Conservation (phyloP, 2,329 filamentous ascomycete genomes). For the Cladosporium oxysporum region DNA sequence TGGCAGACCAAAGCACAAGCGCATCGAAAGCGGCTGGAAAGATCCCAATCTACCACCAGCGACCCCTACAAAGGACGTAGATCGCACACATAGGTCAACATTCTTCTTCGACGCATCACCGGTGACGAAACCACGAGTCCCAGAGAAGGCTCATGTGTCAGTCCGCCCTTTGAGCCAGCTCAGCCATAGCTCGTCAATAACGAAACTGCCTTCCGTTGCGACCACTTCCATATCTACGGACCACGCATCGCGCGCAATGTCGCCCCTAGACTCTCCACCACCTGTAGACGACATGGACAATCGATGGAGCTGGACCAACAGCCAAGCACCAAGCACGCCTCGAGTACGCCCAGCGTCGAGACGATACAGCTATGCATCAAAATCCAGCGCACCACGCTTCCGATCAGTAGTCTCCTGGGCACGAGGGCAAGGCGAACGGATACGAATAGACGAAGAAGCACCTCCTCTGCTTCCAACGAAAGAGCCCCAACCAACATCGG, state of each 20-base stretch:
- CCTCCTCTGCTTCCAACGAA: slow-evolving; percentile 1
- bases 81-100: not conserved
- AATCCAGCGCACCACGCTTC: slow-evolving; percentile 22
- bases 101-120: slow-evolving; percentile 15
- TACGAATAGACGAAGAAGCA: slow-evolving; percentile 21
- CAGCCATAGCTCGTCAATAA: slow-evolving; percentile 4
- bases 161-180: slow-evolving; percentile 6
- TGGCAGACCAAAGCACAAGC: not conserved
- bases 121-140: not conserved
- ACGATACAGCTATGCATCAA: slow-evolving; percentile 22
- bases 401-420: slow-evolving; percentile 25
- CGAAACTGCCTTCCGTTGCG: not conserved
- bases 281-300: slow-evolving; percentile 1
- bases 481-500: not conserved
- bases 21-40: slow-evolving; percentile 14
- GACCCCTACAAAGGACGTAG: slow-evolving; percentile 2
- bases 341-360: slow-evolving; percentile 22
- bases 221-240: not conserved
- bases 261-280: slow-evolving; percentile 4
- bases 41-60: not conserved
- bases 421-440: slow-evolving; percentile 21
- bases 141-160: slow-evolving; percentile 10
- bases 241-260: not conserved
- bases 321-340: slow-evolving; percentile 33
- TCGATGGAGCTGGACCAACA: slow-evolving; percentile 35